Base-by-base conservation (phyloP, 495 filamentous ascomycete genomes). In the Tuber indicum region DNA sequence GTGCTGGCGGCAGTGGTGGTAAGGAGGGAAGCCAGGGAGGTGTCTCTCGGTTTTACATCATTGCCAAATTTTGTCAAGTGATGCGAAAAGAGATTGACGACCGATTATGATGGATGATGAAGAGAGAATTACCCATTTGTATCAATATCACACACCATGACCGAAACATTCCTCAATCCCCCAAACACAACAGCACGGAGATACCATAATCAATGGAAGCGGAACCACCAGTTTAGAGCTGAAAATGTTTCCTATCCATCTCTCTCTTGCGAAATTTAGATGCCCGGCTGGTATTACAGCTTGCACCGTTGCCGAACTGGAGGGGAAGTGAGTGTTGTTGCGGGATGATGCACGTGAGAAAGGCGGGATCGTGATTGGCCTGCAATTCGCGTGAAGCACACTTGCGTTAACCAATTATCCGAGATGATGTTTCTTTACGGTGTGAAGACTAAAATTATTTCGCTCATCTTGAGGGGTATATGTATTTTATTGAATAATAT, bases 251-350 rank as follows among this genome's bases (percentile, higher is more conserved):
- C 82, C 96, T 87, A 85, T 91, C 84, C 86, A 97, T 98, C 87
- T 99, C 96, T 91, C 94, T 94, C 84, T 89, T 88, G 7, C 91
- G n/a, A n/a, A n/a, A n/a, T n/a, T n/a, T n/a, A n/a, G n/a, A n/a
- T n/a, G n/a, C n/a, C n/a, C n/a, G n/a, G n/a, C n/a, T n/a, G n/a
- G n/a, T n/a, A n/a, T n/a, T n/a, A n/a, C n/a, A n/a, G n/a, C n/a
- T n/a, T n/a, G n/a, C n/a, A n/a, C n/a, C n/a, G n/a, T n/a, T n/a
- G n/a, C n/a, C n/a, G n/a, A n/a, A n/a, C n/a, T n/a, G n/a, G n/a
- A n/a, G n/a, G n/a, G n/a, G n/a, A n/a, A n/a, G n/a, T n/a, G n/a
- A n/a, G n/a, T n/a, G n/a, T n/a, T n/a, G n/a, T n/a, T n/a, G n/a
- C n/a, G n/a, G n/a, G n/a, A n/a, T n/a, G n/a, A n/a, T n/a, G n/a